Conservation (phyloP, 169 alveolate genomes). For the Eimeria praecox region DNA sequence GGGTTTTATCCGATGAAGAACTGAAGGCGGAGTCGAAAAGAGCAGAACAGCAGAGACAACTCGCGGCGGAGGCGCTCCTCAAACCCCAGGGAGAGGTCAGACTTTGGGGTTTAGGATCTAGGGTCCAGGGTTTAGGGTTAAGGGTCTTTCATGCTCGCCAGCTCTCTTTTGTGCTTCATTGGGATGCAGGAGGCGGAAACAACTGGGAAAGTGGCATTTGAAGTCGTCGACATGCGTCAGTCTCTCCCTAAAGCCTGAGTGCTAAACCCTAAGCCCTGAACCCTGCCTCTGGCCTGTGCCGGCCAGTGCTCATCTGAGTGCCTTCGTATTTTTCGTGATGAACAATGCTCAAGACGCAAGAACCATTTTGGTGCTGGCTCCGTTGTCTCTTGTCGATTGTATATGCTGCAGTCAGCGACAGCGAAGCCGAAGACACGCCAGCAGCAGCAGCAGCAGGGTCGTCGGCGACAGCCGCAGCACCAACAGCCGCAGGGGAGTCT, state of each 20-base stretch:
- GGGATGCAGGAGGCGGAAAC: constrained; percentile 40
- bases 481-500: not conserved
- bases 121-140: not conserved
- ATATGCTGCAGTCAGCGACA: constrained; percentile 56
- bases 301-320: not conserved
- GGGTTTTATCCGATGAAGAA: constrained; percentile 74
- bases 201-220: constrained; percentile 51
- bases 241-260: not conserved
- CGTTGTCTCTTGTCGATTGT: not conserved
- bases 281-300: not conserved
- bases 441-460: constrained; percentile 17
- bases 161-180: not conserved
- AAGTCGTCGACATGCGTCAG: constrained; percentile 65
- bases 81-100: constrained; percentile 56
- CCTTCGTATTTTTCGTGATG: not conserved
- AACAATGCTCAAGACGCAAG: not conserved
- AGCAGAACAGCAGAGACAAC: constrained; percentile 79
- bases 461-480: not conserved
- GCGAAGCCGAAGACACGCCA: constrained; percentile 51
- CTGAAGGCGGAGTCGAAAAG: constrained; percentile 79
- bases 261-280: no score
- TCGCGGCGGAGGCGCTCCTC: constrained; percentile 62
- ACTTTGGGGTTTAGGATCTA: not conserved
- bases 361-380: not conserved
- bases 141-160: not conserved